Evolutionary conservation across 2,329 filamentous ascomycete genomes (phyloP).

Genomic region (Lachnellula hyalina): DNA sequence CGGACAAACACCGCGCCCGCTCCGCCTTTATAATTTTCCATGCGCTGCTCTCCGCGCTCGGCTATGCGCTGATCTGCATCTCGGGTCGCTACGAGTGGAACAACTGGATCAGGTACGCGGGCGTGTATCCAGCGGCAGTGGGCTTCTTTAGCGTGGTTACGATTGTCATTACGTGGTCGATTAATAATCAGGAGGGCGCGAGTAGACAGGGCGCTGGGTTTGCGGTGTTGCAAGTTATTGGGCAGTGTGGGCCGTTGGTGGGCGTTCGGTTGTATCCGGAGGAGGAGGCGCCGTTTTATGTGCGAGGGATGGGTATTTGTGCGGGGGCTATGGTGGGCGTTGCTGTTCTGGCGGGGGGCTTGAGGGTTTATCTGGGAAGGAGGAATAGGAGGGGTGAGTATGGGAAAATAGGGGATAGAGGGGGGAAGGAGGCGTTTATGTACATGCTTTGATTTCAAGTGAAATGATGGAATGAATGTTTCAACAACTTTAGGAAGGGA

Average conservation of each 20-base stretch:
- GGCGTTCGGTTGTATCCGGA: slow-evolving; percentile 51
- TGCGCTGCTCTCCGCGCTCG: slow-evolving; percentile 58
- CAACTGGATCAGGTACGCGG: slow-evolving; percentile 58
- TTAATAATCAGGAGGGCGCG: slow-evolving; percentile 75
- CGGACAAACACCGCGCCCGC: slow-evolving; percentile 60
- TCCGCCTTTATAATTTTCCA: slow-evolving; percentile 63
- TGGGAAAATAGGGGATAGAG: slow-evolving; percentile 16
- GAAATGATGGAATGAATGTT: not conserved
- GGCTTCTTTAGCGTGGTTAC: slow-evolving; percentile 85
- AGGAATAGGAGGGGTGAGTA: slow-evolving; percentile 22
- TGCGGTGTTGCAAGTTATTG: slow-evolving; percentile 74
- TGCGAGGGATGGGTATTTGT: slow-evolving; percentile 45
- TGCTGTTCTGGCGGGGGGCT: slow-evolving; percentile 35
- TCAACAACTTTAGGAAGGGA: too few relatives aligned
- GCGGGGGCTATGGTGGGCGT: slow-evolving; percentile 45
- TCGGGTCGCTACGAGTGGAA: slow-evolving; percentile 43
- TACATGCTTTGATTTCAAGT: not conserved
- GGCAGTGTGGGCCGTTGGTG: slow-evolving; percentile 36
- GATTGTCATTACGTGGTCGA: slow-evolving; percentile 78
- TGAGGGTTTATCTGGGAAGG: slow-evolving; percentile 34
- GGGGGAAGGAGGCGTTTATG: not conserved
- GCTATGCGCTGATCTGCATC: slow-evolving; percentile 57
- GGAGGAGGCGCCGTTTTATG: slow-evolving; percentile 43
- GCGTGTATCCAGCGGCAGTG: slow-evolving; percentile 70
- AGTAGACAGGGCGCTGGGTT: slow-evolving; percentile 70